Conservation (phyloP, 2,329 filamentous ascomycete species). For the Colletotrichum chlorophyti region DNA sequence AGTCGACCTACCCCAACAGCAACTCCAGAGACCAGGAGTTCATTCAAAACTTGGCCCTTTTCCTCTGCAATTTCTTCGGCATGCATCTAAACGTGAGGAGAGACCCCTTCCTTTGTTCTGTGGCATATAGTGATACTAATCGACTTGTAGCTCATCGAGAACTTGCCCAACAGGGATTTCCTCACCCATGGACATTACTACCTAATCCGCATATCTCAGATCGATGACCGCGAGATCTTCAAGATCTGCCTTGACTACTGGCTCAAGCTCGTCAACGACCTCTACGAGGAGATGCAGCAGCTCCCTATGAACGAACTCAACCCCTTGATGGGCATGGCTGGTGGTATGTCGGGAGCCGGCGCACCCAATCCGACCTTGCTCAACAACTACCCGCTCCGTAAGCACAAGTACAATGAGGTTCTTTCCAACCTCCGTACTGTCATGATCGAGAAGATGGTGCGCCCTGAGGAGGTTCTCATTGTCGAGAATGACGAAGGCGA, state of each 20-base stretch:
- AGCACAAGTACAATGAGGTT: conserved; percentile 97
- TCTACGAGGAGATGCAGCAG: conserved; percentile 99
- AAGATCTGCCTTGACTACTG: conserved; percentile 99
- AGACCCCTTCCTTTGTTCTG: background rate
- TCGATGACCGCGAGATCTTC: conserved; percentile 98
- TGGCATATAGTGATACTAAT: conserved; percentile 32
- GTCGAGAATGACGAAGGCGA: conserved; percentile 99
- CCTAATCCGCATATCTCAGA: conserved; percentile 96
- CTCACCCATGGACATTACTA: conserved; percentile 97
- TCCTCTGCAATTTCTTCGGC: conserved; percentile 96
- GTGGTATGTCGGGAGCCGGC: conserved; percentile 76
- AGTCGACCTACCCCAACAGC: conserved; percentile 88
- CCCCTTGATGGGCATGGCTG: conserved; percentile 81
- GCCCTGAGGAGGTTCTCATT: conserved; percentile 95
- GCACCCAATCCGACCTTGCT: conserved; percentile 86
- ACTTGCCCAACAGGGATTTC: conserved; percentile 92
- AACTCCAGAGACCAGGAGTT: conserved; percentile 97
- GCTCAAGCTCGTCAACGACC: conserved; percentile 96
- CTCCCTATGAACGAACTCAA: conserved; percentile 93
- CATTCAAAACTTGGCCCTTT: conserved; percentile 93
- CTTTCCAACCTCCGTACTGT: conserved; percentile 92
- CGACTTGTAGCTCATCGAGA: conserved; percentile 79
- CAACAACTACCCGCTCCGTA: conserved; percentile 89
- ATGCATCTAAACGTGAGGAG: conserved; percentile 80
- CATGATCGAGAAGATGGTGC: conserved; percentile 99